Base-by-base conservation (phyloP, 2,329 filamentous ascomycete species). In the Beauveria caledonica region DNA sequence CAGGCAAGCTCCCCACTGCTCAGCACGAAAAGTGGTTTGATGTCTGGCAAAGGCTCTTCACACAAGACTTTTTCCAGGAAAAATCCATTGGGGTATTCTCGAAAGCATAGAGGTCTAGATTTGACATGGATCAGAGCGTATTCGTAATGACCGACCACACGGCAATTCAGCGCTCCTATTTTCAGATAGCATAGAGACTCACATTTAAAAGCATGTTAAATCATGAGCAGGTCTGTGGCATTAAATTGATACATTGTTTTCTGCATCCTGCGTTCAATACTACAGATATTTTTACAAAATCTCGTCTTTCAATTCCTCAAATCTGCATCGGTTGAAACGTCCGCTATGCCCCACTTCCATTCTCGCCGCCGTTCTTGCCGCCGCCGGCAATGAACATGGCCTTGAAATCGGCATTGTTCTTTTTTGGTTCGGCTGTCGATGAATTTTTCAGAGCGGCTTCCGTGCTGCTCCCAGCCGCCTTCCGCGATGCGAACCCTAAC, bases 11-110 rank as follows among this genome's bases (percentile, higher is more conserved):
- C 29, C 80, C 80, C 8, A 85, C 87, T 0, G 77, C 81, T 25
- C 86, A 88, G 68, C 87, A 91, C 66, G 82, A 86, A 71, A 84
- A 84, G 67, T 91, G 88, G 88, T 76, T 92, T 55, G 86, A 88
- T 58, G 77, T 89, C 27, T 92, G 87, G 87, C 86, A 90, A 72
- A 79, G 78, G 58, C 80, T 92, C 5, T 90, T 90, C 67, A 76
- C 78, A 17, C 79, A 81, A 64, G 80, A 81, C n/a, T 72, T 74
- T 60, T 68, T 69, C 33, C 71, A 73, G 23, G 69, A 73, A 48
- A 71, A 68, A 25, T 62, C 65, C 10, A 59, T 68, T 11, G 65
- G 68, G 2, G 65, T 64, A 44, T 54, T 68, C 36, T 65, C 62
- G 60, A 74, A 74, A 63, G 66, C 66, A 53, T 74, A 67, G 66